Base-by-base conservation (phyloP, 371 early-diverging fungal genomes). In the Entomophthora muscae region DNA sequence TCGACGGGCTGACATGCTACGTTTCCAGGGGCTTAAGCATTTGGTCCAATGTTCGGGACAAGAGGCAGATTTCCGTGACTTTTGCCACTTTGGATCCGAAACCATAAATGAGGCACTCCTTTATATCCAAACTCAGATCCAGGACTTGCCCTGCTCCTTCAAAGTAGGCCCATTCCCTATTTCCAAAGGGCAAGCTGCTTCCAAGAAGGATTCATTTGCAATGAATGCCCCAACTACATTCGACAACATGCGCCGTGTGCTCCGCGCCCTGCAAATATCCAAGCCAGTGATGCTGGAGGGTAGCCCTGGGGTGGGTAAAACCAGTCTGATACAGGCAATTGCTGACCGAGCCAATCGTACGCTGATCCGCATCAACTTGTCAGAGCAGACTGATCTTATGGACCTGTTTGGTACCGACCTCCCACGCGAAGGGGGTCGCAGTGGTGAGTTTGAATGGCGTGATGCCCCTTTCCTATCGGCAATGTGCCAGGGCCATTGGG, bases 381-480 rank as follows among this genome's bases (percentile, higher is more conserved):
- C 93, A 26, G 99, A 99, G 67, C 98, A 99, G 71, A 99, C 99
- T 0, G 99, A 99, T 72, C 72, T 99, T 67, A 91, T 90, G 83
- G 99, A 99, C 76, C 77, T 99, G 52, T 93, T 98, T 77, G 99
- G 99, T 64, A 86, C 92, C 17, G 80, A 78, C 3, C 87, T 89
- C 57, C 78, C 83, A 53, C 78, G 79, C 2, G 87, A 89, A 63
- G 76, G 84, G 3, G 77, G 83, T 33, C 82, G 83, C 64, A 85
- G 86, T 61, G 79, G 95, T 67, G 84, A 91, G 30, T 98, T 98
- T 70, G 83, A 81, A 51, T 99, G 95, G 71, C 81, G 93, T 69
- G 95, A 97, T 69, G 97, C 98, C 21, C 93, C 96, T 2, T 97
- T 99, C 70, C 75, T 99, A 66, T 81, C 83, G 65, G 98, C 95